Evolutionary conservation across 768 basidiomycete genomes (phyloP).

Genomic region (Amanita thiersii): DNA sequence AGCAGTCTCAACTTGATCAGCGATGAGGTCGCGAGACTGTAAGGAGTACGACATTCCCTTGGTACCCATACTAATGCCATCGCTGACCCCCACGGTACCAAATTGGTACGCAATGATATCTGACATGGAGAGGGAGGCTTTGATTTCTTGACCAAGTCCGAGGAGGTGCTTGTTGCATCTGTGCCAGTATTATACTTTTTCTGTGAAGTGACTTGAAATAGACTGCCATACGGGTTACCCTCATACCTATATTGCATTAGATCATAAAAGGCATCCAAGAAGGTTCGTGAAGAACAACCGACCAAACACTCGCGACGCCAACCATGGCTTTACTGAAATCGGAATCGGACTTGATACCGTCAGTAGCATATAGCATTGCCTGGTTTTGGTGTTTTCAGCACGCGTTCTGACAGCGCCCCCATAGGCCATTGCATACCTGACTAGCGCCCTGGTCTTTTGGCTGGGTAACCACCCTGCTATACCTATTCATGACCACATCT

Average conservation of each 20-base stretch:
- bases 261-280: constrained; percentile 8
- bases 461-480: constrained; percentile 79
- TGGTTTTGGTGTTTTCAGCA: constrained; percentile 21
- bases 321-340: constrained; percentile 98
- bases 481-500: constrained; percentile 48
- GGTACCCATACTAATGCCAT: constrained; percentile 98
- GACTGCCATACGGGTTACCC: constrained; percentile 84
- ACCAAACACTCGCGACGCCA: constrained; percentile 96
- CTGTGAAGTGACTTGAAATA: constrained; percentile 1
- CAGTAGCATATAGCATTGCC: constrained; percentile 99
- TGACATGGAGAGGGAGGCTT: constrained; percentile 63
- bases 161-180: constrained; percentile 96
- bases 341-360: constrained; percentile 68
- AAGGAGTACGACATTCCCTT: constrained; percentile 92
- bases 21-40: constrained; percentile 95
- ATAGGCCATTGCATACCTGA: constrained; percentile 70
- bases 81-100: constrained; percentile 95
- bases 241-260: constrained; percentile 69
- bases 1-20: constrained; percentile 93
- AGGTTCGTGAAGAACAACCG: constrained; percentile 20
- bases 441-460: constrained; percentile 94
- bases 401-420: background rate
- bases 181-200: constrained; percentile 8
- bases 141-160: constrained; percentile 80
- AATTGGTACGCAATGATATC: constrained; percentile 93